phyloP scores from a whole-genome alignment of 2,329 filamentous ascomycete species.

The Aspergillus pseudoglaucus region DNA sequence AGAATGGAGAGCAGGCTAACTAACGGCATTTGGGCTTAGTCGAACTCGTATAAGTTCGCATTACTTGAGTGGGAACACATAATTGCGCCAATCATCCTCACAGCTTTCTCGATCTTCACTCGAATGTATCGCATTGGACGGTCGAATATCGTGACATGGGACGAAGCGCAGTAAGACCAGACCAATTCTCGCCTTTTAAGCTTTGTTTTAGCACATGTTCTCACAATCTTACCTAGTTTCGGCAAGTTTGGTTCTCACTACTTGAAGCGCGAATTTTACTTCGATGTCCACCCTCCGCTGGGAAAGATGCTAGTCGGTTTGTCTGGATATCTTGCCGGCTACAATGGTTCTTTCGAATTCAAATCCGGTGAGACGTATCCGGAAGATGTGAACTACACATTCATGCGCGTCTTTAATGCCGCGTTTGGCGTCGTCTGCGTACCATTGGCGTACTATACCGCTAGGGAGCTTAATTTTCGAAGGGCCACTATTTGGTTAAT shows the following conservation, averaged over 20 bases:
- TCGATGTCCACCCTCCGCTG: conserved; percentile 90
- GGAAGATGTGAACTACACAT: conserved; percentile 88
- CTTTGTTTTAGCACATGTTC: not conserved
- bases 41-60: conserved; percentile 29
- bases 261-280: conserved; percentile 98
- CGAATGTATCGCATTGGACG: conserved; percentile 62
- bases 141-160: conserved; percentile 68
- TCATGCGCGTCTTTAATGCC: conserved; percentile 97
- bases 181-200: not conserved
- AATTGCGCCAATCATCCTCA: conserved; percentile 59
- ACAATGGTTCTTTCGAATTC: conserved; percentile 99
- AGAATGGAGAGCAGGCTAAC: not conserved
- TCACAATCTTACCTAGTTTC: conserved; percentile 26
- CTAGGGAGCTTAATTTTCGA: conserved; percentile 79
- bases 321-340: conserved; percentile 91
- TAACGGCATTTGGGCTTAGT: conserved; percentile 14
- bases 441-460: conserved; percentile 91
- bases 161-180: conserved; percentile 63
- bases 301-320: conserved; percentile 98
- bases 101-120: conserved; percentile 58
- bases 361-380: conserved; percentile 97
- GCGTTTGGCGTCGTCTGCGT: conserved; percentile 89
- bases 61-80: conserved; percentile 56
- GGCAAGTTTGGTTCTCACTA: conserved; percentile 97
- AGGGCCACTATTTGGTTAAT: conserved; percentile 89